Conservation (phyloP, 1,139 yeast species). For the Taphrina populina region DNA sequence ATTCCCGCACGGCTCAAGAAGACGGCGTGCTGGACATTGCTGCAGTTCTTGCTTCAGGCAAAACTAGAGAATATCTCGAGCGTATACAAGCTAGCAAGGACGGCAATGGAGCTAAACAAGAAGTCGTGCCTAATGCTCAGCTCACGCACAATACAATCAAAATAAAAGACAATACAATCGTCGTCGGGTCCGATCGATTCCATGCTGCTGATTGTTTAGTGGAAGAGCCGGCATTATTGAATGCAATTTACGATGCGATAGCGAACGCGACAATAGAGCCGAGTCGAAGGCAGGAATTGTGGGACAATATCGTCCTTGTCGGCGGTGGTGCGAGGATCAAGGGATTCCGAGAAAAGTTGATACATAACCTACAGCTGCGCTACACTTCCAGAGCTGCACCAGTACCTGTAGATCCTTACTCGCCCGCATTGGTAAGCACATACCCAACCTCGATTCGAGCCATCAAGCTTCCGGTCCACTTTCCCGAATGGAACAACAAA, state of each 20-base stretch:
- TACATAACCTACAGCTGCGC: slow-evolving; percentile 54
- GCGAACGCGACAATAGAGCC: slow-evolving; percentile 28
- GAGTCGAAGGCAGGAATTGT: slow-evolving; percentile 71
- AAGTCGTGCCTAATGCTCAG: slow-evolving; percentile 47
- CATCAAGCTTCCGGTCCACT: slow-evolving; percentile 81
- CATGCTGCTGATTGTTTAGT: slow-evolving; percentile 65
- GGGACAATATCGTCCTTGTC: slow-evolving; percentile 75
- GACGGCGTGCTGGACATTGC: slow-evolving; percentile 87
- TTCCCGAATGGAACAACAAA: slow-evolving; percentile 79
- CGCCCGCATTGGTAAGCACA: slow-evolving; percentile 20
- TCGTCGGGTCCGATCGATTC: slow-evolving; percentile 84
- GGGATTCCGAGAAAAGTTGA: slow-evolving; percentile 73
- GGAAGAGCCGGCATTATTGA: slow-evolving; percentile 48
- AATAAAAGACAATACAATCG: slow-evolving; percentile 51
- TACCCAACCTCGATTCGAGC: slow-evolving; percentile 72
- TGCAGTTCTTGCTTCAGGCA: slow-evolving; percentile 75
- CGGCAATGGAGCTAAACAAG: slow-evolving; percentile 43
- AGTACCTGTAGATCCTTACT: slow-evolving; percentile 14
- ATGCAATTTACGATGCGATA: slow-evolving; percentile 33
- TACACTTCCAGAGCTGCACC: slow-evolving; percentile 14
- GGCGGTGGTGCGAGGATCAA: slow-evolving; percentile 74
- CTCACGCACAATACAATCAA: slow-evolving; percentile 44
- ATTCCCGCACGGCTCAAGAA: slow-evolving; percentile 50
- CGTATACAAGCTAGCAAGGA: slow-evolving; percentile 55
- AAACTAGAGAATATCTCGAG: slow-evolving; percentile 64